Percentiles rank a stretch among this genome's conserved stretches.
Evolutionary conservation across 73 alveolate species (phyloP).

Genomic region (Paraurostyla sp.): DNA sequence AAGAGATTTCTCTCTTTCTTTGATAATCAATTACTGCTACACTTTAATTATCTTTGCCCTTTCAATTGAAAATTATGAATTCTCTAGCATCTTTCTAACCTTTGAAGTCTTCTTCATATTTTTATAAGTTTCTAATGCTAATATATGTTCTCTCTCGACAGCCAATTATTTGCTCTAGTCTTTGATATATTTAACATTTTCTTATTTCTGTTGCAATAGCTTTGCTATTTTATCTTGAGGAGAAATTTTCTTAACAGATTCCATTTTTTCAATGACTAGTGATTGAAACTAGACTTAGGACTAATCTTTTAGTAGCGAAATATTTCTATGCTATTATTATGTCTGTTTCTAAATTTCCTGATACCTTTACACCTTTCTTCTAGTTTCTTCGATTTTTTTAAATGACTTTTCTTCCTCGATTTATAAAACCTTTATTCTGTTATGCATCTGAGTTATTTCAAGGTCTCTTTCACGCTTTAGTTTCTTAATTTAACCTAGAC

Average conservation of each 20-base stretch:
- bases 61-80: neutral
- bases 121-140: neutral
- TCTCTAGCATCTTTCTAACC: neutral
- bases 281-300: neutral
- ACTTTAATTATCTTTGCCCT: neutral
- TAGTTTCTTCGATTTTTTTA: conserved; percentile 1
- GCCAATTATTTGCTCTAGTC: neutral
- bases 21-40: neutral
- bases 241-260: neutral
- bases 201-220: neutral
- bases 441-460: neutral
- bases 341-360: neutral
- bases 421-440: neutral
- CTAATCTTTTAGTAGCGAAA: neutral
- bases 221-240: neutral
- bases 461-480: neutral
- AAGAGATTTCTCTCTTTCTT: neutral
- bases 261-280: neutral
- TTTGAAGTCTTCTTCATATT: neutral
- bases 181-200: neutral
- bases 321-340: neutral
- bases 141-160: neutral
- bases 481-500: neutral
- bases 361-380: neutral
- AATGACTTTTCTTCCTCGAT: conserved; percentile 4